phyloP scores from a whole-genome alignment of 2,329 filamentous ascomycete species.

The Helminthosporium solani region DNA sequence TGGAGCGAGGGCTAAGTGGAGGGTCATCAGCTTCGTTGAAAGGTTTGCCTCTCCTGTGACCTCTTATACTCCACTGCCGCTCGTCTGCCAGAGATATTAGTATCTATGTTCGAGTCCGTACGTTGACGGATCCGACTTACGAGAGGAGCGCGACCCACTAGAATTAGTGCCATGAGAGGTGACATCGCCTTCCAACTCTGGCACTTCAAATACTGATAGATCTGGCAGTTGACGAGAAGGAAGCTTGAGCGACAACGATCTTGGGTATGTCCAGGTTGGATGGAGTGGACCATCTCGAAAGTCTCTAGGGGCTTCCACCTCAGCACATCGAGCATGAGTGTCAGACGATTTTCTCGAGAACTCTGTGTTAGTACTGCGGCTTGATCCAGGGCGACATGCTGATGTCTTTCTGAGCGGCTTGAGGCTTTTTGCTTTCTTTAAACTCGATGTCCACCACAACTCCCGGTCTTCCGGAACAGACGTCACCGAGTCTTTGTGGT shows the following conservation, averaged over 20 bases:
- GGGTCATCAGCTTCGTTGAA: constrained; percentile 24
- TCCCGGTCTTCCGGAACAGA: constrained; percentile 29
- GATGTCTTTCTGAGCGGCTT: constrained; percentile 18
- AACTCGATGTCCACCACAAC: constrained; percentile 35
- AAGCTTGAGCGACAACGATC: constrained; percentile 29
- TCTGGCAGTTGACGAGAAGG: constrained; percentile 38
- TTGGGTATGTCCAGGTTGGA: constrained; percentile 33
- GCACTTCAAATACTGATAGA: constrained; percentile 24
- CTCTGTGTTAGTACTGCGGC: constrained; percentile 14
- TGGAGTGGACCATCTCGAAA: constrained; percentile 31
- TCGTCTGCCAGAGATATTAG: constrained; percentile 26
- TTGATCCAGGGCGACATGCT: constrained; percentile 19
- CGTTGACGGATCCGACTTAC: constrained; percentile 16
- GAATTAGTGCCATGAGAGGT: constrained; percentile 34
- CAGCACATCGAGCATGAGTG: constrained; percentile 10
- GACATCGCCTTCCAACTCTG: constrained; percentile 33
- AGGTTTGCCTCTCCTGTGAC: constrained; percentile 20
- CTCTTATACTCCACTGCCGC: constrained; percentile 24
- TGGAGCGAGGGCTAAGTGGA: constrained; percentile 27
- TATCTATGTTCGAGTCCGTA: not conserved
- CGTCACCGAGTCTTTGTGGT: constrained; percentile 26
- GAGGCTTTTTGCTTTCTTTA: constrained; percentile 35
- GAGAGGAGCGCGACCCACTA: constrained; percentile 27
- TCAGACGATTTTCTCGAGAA: constrained; percentile 14
- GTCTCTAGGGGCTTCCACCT: constrained; percentile 10